Percentiles rank a stretch among this genome's conserved stretches.
phyloP scores from a whole-genome alignment of 768 basidiomycete genomes.

The Macrolepiota fuliginosa region DNA sequence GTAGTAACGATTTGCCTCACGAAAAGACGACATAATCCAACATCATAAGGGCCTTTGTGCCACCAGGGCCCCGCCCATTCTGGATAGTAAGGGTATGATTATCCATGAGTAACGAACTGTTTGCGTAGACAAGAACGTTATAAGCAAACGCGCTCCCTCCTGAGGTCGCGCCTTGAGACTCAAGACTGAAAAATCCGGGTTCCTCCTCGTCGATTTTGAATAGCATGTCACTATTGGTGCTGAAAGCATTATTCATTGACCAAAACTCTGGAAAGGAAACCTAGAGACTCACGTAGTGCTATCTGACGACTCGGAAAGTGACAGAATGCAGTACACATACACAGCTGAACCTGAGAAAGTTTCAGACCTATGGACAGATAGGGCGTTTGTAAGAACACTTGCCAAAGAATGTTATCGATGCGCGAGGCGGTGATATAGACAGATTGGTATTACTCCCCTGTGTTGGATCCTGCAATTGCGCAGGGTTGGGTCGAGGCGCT shows the following conservation, averaged over 20 bases:
- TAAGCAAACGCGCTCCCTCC: neutral
- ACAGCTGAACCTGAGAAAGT: neutral
- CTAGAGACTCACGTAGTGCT: neutral
- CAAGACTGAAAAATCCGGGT: neutral
- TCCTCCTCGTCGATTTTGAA: neutral
- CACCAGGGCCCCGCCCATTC: neutral
- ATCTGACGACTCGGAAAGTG: neutral
- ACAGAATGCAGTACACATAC: conserved; percentile 6
- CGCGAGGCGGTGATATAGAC: neutral
- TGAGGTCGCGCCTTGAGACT: neutral
- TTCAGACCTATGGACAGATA: neutral
- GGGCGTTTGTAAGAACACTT: neutral
- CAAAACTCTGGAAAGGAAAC: neutral
- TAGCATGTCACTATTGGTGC: neutral
- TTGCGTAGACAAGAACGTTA: conserved; percentile 8
- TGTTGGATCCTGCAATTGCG: neutral
- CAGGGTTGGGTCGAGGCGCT: neutral
- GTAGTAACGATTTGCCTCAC: conserved; percentile 1
- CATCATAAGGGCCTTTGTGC: conserved; percentile 8
- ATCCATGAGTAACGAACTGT: conserved; percentile 1
- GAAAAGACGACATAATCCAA: conserved; percentile 14
- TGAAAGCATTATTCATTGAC: neutral
- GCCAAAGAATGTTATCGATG: conserved; percentile 1
- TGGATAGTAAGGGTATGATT: conserved; percentile 14
- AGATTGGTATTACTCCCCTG: neutral